phyloP scores from a whole-genome alignment of 495 filamentous ascomycete genomes.

The Aspergillus olivimuriae region DNA sequence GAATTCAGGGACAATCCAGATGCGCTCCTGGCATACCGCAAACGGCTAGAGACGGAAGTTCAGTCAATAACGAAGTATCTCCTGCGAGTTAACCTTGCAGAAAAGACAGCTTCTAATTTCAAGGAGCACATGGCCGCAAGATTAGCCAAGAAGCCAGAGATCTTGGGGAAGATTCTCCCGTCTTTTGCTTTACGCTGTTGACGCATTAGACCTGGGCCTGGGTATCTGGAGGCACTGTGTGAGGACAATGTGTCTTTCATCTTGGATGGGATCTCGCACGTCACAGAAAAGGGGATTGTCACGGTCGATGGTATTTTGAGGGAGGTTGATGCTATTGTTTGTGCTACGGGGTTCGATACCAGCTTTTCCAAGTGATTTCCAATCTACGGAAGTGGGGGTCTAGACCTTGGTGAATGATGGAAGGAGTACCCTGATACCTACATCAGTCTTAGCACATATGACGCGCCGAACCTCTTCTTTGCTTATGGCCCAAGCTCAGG shows the following conservation, averaged over 20 bases:
- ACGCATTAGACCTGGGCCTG: neutral
- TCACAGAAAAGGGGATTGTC: neutral
- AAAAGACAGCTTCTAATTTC: neutral
- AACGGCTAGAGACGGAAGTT: neutral
- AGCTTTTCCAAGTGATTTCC: neutral
- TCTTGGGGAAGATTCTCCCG: neutral
- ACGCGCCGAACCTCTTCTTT: neutral
- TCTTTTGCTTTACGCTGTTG: neutral
- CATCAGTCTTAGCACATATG: neutral
- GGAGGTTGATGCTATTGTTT: slow-evolving; percentile 1
- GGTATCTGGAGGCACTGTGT: neutral
- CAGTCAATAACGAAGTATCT: neutral
- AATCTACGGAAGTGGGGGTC: neutral
- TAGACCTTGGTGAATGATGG: neutral
- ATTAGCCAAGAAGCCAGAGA: neutral
- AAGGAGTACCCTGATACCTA: neutral
- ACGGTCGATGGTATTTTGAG: neutral
- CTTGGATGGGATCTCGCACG: neutral
- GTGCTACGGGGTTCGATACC: neutral
- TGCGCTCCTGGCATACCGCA: neutral
- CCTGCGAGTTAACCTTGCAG: neutral
- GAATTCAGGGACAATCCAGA: neutral
- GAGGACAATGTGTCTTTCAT: neutral
- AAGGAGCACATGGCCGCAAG: neutral
- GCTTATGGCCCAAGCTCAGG: neutral